Base-by-base conservation (phyloP, 75 land plant species). In the Picea sitchensis region DNA sequence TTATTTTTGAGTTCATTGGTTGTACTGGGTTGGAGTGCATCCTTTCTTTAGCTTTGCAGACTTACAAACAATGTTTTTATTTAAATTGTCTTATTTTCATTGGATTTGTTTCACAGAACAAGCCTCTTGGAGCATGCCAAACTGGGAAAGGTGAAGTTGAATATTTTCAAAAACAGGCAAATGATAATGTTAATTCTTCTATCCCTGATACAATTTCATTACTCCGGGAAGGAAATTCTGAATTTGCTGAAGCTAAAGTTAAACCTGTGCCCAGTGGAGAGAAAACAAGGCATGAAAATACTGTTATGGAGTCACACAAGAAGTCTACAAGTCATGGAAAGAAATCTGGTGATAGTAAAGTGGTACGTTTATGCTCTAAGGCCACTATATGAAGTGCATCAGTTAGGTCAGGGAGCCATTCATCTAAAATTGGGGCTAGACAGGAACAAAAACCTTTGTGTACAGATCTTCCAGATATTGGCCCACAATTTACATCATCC, bases 401-500 rank as follows among this genome's bases (percentile, higher is more conserved):
- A 58, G 1, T 58, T 6, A 3, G 59, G 4, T 5, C 15, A 13
- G 59, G 59, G 59, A 13, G 59, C 59, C 59, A 58, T 58, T 15
- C 59, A 58, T 58, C 59, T 15, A 15, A 15, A 13, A 15, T 58
- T 58, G 12, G 15, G 12, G 15, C 59, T 58, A 11, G 59, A 15
- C 59, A 58, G 20, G 83, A 75, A 58, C 79, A 34, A 65, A 65
- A 71, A 61, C 34, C 21, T 15, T 78, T 17, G 7, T 59, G 17
- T 84, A 74, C 75, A 3, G 61, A 64, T 75, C 14, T 51, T 34
- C 83, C 80, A 2, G 58, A 58, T 58, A 80, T 59, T 58, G 61
- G 31, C 61, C 23, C 78, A 58, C 87, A 85, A 73, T 14, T 81
- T 61, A 60, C 76, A 51, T 79, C 67, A 58, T 34, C 65, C 59